These are phyloP conservation scores for Euphorbia schlechtendalii DNA, from an alignment of 441 rosid genomes.

Conservation along the genomic window DNA sequence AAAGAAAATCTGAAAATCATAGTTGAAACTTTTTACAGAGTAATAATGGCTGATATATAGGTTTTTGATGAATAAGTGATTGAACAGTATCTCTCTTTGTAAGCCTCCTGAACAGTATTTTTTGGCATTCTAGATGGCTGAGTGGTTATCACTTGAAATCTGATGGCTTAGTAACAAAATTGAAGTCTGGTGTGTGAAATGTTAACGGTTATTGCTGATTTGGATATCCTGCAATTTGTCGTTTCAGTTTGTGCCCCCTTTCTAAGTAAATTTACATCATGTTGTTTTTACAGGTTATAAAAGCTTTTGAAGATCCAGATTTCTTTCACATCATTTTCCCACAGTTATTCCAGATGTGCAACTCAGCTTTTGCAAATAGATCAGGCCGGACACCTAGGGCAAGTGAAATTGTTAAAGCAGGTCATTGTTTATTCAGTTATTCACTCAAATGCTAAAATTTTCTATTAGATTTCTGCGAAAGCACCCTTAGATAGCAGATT, in stretches of 20 bases:
- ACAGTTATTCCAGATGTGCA: constrained; percentile 56
- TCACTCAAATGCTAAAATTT: constrained; percentile 10
- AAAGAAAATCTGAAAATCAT: not conserved
- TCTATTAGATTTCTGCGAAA: not conserved
- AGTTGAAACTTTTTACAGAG: not conserved
- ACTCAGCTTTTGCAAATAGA: constrained; percentile 37
- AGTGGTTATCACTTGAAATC: not conserved
- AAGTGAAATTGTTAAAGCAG: constrained; percentile 54
- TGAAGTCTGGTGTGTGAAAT: not conserved
- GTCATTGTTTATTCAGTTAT: constrained; percentile 30
- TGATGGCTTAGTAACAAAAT: too few relatives aligned
- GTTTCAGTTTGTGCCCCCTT: constrained; percentile 3
- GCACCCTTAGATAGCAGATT: not conserved
- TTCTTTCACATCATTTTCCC: constrained; percentile 71
- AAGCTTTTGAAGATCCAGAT: constrained; percentile 70
- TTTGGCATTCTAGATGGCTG: not conserved
- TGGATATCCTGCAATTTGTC: constrained; percentile 1
- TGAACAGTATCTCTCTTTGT: not conserved
- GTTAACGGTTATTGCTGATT: not conserved
- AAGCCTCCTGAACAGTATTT: not conserved
- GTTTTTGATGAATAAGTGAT: not conserved
- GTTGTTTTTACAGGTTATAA: constrained; percentile 55
- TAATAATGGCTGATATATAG: not conserved
- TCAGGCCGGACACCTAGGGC: constrained; percentile 33
- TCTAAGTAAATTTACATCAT: not conserved